A percentile compares a stretch with the other conserved stretches of the same genome.
Conservation (phyloP, 78 protist species). For the Bodo saltans region DNA sequence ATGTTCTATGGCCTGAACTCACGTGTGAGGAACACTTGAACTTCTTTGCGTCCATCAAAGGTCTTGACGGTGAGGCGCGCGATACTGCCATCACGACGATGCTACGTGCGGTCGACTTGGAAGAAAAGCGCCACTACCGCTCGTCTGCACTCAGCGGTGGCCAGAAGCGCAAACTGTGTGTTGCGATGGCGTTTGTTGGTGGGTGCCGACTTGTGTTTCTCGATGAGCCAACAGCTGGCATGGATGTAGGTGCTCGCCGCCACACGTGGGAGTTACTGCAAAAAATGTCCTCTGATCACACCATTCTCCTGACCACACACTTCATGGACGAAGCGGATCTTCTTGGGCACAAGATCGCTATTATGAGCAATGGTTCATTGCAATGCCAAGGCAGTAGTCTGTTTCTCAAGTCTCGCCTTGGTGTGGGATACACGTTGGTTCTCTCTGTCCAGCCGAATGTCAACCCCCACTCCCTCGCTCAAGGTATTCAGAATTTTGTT, state of each 20-base stretch:
- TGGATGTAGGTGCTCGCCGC: conserved; percentile 43
- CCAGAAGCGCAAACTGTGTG: conserved; percentile 79
- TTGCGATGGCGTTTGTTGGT: conserved; percentile 78
- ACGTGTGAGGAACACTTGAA: conserved; percentile 62
- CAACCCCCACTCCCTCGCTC: not conserved
- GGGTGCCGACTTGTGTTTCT: conserved; percentile 28
- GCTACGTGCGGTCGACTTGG: conserved; percentile 40
- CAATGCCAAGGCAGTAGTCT: conserved; percentile 39
- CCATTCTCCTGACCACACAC: conserved; percentile 55
- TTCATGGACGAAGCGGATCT: conserved; percentile 65
- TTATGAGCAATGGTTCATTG: conserved; percentile 42
- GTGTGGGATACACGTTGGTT: conserved; percentile 75
- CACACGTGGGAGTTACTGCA: conserved; percentile 43
- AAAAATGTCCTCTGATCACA: conserved; percentile 10
- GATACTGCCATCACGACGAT: conserved; percentile 11
- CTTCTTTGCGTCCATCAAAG: conserved; percentile 52
- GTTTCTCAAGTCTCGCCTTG: conserved; percentile 66
- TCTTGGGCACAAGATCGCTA: conserved; percentile 51
- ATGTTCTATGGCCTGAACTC: conserved; percentile 59
- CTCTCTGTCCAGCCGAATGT: not conserved
- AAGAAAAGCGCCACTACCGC: not conserved
- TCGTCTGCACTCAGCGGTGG: conserved; percentile 74
- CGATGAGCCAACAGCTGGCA: conserved; percentile 57
- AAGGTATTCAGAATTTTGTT: not conserved
- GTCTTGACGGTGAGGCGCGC: conserved; percentile 13